Base-by-base conservation (phyloP, 495 filamentous ascomycete genomes). In the Thermochaetoides thermophila region DNA sequence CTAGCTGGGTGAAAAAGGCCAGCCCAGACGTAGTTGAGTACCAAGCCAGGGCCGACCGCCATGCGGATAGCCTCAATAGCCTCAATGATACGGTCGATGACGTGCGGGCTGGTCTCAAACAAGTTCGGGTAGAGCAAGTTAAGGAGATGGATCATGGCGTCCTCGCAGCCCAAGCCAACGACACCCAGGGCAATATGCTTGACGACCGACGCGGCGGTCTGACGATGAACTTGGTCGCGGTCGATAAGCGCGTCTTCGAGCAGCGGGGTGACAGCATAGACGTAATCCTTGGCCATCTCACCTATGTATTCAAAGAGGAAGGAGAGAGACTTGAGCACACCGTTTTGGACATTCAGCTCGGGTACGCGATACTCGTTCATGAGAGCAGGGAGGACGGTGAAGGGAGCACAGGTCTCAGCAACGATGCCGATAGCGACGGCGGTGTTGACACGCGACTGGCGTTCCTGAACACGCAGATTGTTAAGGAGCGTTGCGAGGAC, bases 341-440 rank as follows among this genome's bases (percentile, higher is more conserved):
- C 91, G 48, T 96, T 99, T 56, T 96, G 89, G 5, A 99, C 87
- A 55, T 99, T 99, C 29, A 99, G 74, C 55, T 99, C 91, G 0
- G 89, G 91, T 2, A 96, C 89, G 21, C 91, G 81, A 57, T 99
- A 99, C 58, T 99, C 91, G 63, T 99, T 99, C 91, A 99, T 99
- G 39, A 99, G 63, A 1, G 87, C 91, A 1, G 91, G 91, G n/a
- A 99, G 81, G 4, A 96, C 89, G 1, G 91, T 96, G 60, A 96
- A 99, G 4, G 91, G 91, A 5, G 85, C 86, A 56, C 91, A 99
- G n/a, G 91, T 95, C 60, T 99, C 91, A 25, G 91, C 91, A n/a
- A 99, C 91, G 46, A 99, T 99, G 59, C 85, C 91, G 40, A 99
- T 99, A 40, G 91, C 91, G 23, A 99, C 91, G 34, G 91, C 91